Evolutionary conservation across 2,329 filamentous ascomycete species (phyloP), one percentile per base, ranked within the genome.

Genomic region (Nemania abortiva): DNA sequence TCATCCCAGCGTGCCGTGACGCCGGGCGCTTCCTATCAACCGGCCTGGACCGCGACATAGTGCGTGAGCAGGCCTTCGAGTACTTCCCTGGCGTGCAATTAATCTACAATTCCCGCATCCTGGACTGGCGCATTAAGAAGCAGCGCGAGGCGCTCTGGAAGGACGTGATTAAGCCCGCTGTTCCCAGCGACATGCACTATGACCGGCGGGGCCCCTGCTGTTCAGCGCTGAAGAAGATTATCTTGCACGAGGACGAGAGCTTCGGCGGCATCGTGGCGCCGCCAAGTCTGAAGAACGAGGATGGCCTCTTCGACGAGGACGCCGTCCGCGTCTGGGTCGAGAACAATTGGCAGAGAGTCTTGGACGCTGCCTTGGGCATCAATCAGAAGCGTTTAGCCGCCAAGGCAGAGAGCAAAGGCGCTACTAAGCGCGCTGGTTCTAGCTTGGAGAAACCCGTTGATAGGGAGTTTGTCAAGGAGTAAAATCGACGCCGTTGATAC

Each of bases 1-100:
- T 88, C 70, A 78, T 91, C n/a, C 88, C 89, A 0, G 75, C 74
- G 2, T 86, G 87, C 66, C 81, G 83, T 1, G 79, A 79, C 0
- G 66, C 82, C 27, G 81, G 80, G 0, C 78, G 78, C 1, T 84
- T 82, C 64, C 57, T 74, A 0, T 47, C 20, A 0, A 71, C 75
- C 1, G 76, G 24, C 79, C 85, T 6, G 61, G 82, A 4, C 81
- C 84, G 85, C 0, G 74, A 84, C 0, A 84, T 88, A 58, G 89
- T 91, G 1, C 83, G 85, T 0, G 72, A 83, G 0, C 84, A 89
- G 64, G 89, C 87, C 0, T 84, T 92, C 31, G 75, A 74, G 0
- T 74, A 70, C 1, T 92, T 92, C 61, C 67, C 70, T 70, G 78
- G 78, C 27, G 79, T 84, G 3, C 76, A 79, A 13, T 60, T 74